phyloP scores from a whole-genome alignment of 306 rosid species.

The Arachis stenosperma region DNA sequence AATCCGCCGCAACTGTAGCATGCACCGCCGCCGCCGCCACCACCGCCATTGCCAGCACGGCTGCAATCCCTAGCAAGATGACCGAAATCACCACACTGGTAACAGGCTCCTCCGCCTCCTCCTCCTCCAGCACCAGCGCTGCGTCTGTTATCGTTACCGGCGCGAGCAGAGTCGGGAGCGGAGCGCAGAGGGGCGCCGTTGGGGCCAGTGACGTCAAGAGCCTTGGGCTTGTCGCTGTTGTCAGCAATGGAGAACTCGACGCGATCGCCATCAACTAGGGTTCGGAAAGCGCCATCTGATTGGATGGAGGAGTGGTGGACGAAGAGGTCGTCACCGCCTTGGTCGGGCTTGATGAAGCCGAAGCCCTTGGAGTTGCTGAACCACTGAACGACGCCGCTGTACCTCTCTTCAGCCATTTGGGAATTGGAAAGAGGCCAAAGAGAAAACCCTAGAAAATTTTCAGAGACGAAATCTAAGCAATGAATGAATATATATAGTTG shows the following conservation, averaged over 20 bases:
- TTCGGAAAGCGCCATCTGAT: slow-evolving; percentile 86
- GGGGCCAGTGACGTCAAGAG: slow-evolving; percentile 74
- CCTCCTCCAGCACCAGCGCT: slow-evolving; percentile 36
- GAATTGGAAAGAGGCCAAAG: neutral
- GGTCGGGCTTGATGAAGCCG: slow-evolving; percentile 88
- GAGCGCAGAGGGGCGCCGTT: slow-evolving; percentile 66
- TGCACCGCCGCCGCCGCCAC: slow-evolving; percentile 46
- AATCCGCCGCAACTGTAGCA: slow-evolving; percentile 65
- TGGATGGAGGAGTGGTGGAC: slow-evolving; percentile 84
- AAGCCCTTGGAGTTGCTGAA: slow-evolving; percentile 78
- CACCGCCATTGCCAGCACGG: slow-evolving; percentile 38
- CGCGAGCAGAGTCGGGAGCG: slow-evolving; percentile 39
- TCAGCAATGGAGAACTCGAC: slow-evolving; percentile 70
- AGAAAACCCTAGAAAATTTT: neutral
- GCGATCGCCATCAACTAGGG: slow-evolving; percentile 62
- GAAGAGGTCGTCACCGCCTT: slow-evolving; percentile 75
- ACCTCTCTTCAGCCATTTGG: slow-evolving; percentile 73
- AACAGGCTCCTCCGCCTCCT: slow-evolving; percentile 56
- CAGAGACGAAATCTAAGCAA: neutral
- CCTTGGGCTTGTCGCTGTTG: slow-evolving; percentile 62
- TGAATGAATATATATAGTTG: neutral
- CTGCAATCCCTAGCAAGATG: slow-evolving; percentile 80
- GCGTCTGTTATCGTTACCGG: slow-evolving; percentile 42
- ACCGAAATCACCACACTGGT: slow-evolving; percentile 67
- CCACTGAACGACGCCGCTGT: slow-evolving; percentile 80